Evolutionary conservation across 192 early-diverging fungal species (phyloP), one percentile per base, ranked within the genome.

Genomic region (Backusella tarrabulga): DNA sequence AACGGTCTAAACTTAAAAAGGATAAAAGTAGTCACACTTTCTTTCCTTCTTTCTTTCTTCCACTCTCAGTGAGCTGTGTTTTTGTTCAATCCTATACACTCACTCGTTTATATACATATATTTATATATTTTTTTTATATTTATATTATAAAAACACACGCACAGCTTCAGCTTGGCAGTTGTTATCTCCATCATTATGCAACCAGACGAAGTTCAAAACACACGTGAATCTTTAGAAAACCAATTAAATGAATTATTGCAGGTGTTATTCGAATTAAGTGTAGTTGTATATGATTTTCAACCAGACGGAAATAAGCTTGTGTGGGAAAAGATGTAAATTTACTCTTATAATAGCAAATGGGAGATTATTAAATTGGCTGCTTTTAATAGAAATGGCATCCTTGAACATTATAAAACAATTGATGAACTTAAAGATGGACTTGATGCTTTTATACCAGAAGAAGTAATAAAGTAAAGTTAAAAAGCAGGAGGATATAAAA

Each of bases 281-380:
- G 83, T 88, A 46, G 85, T 86, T 26, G 87, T 88, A 71, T 86
- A 88, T 63, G 87, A 88, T 68, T 88, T 88, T 72, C 87, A 88
- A 71, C 71, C 81, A 4, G 85, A 85, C 9, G 77, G 77, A 21
- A 85, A 85, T 66, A 72, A 80, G 6, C 80, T 84, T 41, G 85
- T 88, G 1, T 81, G 83, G 75, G 81, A 88, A 63, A 88, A 88
- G 76, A 83, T 88, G 87, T 88, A 81, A 60, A 74, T 11, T 63
- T 63, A 29, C 4, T 8, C 6, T 26, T 46, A 6, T 46, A 60
- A 60, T 8, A 54, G 19, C 7, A 9, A 21, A n/a, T 21, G 8
- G 7, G 29, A 26, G 3, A 9, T 21, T 63, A 63, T 63, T 29
- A 63, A 63, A 63, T 29, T 63, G 23, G 23, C 52, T 35, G n/a